phyloP scores from a whole-genome alignment of 192 early-diverging fungal species.

The Podila epigama region DNA sequence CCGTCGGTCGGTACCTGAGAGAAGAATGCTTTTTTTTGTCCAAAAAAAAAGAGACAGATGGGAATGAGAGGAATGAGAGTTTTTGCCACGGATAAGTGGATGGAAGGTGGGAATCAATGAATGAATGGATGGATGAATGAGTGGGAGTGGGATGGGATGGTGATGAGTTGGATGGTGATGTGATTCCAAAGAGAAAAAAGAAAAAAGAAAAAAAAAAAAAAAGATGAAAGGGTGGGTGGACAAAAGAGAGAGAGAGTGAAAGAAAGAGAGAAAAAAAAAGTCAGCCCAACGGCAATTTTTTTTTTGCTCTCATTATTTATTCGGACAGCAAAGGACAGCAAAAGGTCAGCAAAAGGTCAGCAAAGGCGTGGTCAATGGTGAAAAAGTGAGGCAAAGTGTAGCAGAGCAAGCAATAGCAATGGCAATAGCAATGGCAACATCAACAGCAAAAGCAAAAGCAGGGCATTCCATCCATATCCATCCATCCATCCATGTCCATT shows the following conservation, averaged over 20 bases:
- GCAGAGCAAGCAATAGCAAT: too few relatives aligned
- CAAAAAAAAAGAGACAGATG: neutral
- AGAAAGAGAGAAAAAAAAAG: neutral
- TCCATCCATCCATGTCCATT: too few relatives aligned
- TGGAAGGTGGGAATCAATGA: neutral
- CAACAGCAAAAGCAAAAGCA: too few relatives aligned
- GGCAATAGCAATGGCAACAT: too few relatives aligned
- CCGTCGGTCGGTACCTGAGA: neutral
- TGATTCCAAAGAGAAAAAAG: conserved; percentile 13
- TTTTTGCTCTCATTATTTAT: neutral
- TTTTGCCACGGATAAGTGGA: neutral
- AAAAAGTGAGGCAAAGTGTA: neutral
- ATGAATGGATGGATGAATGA: neutral
- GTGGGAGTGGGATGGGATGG: neutral
- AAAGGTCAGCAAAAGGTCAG: neutral
- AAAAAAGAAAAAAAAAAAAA: neutral
- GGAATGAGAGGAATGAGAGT: neutral
- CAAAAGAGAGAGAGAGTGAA: neutral
- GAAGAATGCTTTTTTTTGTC: neutral
- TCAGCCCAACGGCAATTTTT: neutral
- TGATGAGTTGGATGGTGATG: neutral
- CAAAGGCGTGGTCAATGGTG: neutral
- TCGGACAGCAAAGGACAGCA: neutral
- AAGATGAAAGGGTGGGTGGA: neutral
- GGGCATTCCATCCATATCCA: too few relatives aligned